Conservation (phyloP, 768 basidiomycete species). For the Mycena floridula region DNA sequence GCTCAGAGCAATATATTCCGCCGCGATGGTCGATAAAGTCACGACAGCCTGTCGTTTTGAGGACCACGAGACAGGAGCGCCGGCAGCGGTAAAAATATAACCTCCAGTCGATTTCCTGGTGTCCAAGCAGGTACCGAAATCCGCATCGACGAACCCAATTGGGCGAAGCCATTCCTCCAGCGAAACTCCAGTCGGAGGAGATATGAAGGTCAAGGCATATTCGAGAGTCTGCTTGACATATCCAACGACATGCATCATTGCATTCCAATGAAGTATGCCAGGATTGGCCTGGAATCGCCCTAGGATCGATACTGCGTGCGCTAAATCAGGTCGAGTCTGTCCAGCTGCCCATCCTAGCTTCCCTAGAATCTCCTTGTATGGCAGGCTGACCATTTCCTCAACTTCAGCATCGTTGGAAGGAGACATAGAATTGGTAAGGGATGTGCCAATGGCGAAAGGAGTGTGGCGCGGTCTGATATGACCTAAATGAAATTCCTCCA, state of each 20-base stretch:
- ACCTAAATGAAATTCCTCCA: neutral
- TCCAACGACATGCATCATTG: neutral
- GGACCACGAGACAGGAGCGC: constrained; percentile 16
- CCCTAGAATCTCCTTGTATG: neutral
- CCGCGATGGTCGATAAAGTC: neutral
- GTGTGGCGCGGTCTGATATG: neutral
- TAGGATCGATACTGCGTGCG: neutral
- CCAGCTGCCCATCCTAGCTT: neutral
- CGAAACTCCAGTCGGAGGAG: neutral
- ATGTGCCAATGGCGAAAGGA: neutral
- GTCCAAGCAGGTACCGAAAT: constrained; percentile 18
- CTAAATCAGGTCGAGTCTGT: neutral
- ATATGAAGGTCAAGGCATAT: neutral
- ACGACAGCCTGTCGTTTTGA: constrained; percentile 4
- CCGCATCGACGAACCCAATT: constrained; percentile 12
- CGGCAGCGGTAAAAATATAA: constrained; percentile 8
- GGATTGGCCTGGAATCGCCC: neutral
- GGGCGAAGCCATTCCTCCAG: neutral
- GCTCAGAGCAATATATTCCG: neutral
- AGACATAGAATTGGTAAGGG: neutral
- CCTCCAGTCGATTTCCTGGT: neutral
- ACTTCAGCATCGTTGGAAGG: neutral
- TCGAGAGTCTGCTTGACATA: neutral
- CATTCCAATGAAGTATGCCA: neutral
- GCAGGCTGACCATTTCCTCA: neutral